phyloP scores from a whole-genome alignment of 108 stramenopile species.

The Cylindrotheca fusiformis region DNA sequence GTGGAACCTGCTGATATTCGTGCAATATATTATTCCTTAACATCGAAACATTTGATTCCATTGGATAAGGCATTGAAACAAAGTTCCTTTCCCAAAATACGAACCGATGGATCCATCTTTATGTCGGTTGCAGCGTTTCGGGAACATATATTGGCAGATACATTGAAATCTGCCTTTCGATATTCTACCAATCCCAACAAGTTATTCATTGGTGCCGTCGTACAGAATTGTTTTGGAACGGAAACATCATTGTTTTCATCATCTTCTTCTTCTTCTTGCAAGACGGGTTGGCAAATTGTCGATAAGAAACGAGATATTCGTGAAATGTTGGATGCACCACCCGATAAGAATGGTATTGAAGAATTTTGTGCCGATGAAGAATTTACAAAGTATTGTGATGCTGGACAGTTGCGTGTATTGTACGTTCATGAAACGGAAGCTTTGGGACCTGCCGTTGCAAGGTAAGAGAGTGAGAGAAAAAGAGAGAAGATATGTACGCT shows the following conservation, averaged over 20 bases:
- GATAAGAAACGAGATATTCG: conserved; percentile 36
- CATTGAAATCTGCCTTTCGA: conserved; percentile 72
- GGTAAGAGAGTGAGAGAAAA: too few species aligned
- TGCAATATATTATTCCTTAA: conserved; percentile 1
- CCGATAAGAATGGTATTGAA: conserved; percentile 68
- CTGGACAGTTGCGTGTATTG: conserved; percentile 68
- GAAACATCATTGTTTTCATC: too few species aligned
- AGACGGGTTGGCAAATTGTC: conserved; percentile 39
- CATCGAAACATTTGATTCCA: conserved; percentile 6
- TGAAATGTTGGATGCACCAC: conserved; percentile 42
- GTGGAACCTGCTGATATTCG: conserved; percentile 2
- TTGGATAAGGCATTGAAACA: conserved; percentile 9
- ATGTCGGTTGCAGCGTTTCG: conserved; percentile 84
- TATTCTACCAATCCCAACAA: conserved; percentile 70
- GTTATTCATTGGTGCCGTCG: conserved; percentile 80
- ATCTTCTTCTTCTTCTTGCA: not conserved
- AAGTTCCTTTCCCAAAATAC: conserved; percentile 1
- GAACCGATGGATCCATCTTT: conserved; percentile 49
- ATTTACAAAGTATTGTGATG: conserved; percentile 46
- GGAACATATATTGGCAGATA: conserved; percentile 76
- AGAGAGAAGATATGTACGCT: too few species aligned
- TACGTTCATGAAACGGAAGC: conserved; percentile 84
- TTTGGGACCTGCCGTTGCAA: conserved; percentile 82
- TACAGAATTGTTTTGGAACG: conserved; percentile 86
- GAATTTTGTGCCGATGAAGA: conserved; percentile 47